Conservation (phyloP, 495 filamentous ascomycete species). For the Sordaria brevicollis region DNA sequence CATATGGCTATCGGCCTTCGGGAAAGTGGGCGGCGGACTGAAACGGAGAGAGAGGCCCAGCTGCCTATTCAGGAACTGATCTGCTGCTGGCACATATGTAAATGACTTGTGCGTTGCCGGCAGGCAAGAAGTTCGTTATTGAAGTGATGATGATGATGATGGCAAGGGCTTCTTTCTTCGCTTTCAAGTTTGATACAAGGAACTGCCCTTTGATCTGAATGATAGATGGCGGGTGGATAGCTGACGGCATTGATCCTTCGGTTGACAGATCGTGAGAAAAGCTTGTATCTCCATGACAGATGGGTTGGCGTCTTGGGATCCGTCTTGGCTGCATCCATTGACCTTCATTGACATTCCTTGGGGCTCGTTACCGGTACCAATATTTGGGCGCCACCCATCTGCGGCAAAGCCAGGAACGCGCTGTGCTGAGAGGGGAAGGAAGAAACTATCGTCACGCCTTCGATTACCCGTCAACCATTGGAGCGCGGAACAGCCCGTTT, state of each 20-base stretch:
- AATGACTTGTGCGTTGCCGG: neutral
- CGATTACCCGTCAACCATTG: neutral
- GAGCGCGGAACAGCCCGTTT: neutral
- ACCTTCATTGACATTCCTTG: neutral
- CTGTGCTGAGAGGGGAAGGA: neutral
- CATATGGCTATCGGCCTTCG: neutral
- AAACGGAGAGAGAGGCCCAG: neutral
- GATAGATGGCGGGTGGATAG: neutral
- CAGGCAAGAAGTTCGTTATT: neutral
- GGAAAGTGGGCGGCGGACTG: neutral
- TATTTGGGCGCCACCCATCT: neutral
- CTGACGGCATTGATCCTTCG: neutral
- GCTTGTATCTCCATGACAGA: neutral
- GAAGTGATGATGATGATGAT: neutral
- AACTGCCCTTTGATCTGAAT: no score
- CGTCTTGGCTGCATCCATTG: neutral
- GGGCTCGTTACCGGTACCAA: neutral
- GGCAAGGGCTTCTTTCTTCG: neutral
- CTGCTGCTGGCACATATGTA: neutral
- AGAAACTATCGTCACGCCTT: neutral
- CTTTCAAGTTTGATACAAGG: neutral
- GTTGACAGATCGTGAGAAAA: neutral
- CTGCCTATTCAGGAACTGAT: neutral
- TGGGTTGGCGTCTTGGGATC: neutral
- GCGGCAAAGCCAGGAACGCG: neutral